phyloP scores from a whole-genome alignment of 75 land plant genomes.

The Selaginella tamariscina region DNA sequence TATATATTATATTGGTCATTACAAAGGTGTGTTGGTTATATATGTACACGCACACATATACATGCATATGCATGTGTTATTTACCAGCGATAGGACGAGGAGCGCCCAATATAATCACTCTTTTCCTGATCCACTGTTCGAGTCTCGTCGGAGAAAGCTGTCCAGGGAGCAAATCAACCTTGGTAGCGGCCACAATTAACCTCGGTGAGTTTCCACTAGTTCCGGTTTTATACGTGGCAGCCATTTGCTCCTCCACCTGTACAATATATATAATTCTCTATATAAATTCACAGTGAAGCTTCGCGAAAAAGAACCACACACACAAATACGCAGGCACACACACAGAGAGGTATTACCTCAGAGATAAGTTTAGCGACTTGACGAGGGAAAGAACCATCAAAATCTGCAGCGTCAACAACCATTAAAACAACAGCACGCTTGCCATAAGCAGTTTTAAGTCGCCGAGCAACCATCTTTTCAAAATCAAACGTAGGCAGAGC shows the following conservation, averaged over 20 bases:
- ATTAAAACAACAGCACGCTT: slow-evolving; percentile 53
- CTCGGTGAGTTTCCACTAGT: slow-evolving; percentile 78
- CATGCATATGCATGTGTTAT: too few relatives aligned
- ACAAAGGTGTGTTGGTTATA: too few relatives aligned
- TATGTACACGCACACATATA: too few relatives aligned
- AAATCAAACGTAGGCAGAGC: slow-evolving; percentile 80
- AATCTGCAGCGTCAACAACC: slow-evolving; percentile 69
- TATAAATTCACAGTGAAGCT: slow-evolving; percentile 48
- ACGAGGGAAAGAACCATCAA: slow-evolving; percentile 32
- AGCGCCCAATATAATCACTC: slow-evolving; percentile 53
- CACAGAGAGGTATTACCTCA: too few relatives aligned
- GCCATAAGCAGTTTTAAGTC: slow-evolving; percentile 32
- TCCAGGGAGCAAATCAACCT: slow-evolving; percentile 68
- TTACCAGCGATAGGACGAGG: slow-evolving; percentile 39
- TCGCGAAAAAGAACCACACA: slow-evolving; percentile 76
- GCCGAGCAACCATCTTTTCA: slow-evolving; percentile 49
- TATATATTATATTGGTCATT: too few relatives aligned
- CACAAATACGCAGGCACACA: too few relatives aligned
- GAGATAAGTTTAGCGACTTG: not conserved
- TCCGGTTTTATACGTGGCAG: slow-evolving; percentile 50
- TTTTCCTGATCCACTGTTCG: slow-evolving; percentile 68
- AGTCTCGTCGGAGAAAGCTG: slow-evolving; percentile 46
- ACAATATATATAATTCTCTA: too few relatives aligned
- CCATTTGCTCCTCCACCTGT: slow-evolving; percentile 45
- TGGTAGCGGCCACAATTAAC: slow-evolving; percentile 63